Percentiles rank a stretch among this genome's conserved stretches.
Evolutionary conservation across 177 flowering plant genomes (phyloP).

Genomic region (Telopea speciosissima): DNA sequence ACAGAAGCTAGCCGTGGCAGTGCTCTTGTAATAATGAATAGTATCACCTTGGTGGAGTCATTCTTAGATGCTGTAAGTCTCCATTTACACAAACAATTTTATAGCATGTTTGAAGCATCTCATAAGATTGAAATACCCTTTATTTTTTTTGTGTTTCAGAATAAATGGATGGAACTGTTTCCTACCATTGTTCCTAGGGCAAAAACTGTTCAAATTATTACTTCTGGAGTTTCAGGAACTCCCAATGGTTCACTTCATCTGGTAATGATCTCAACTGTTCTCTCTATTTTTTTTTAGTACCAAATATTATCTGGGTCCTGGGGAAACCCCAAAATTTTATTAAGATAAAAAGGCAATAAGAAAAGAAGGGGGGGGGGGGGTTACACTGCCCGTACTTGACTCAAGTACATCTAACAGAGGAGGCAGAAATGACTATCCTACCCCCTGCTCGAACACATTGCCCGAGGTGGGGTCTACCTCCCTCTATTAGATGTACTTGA

Average conservation of each 20-base stretch:
- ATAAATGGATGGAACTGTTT: constrained; percentile 87
- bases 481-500: too few species aligned
- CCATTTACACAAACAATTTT: background rate
- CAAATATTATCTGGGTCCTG: too few species aligned
- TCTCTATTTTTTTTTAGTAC: too few species aligned
- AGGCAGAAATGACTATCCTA: too few species aligned
- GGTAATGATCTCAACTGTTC: constrained; percentile 29
- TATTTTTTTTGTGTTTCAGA: constrained; percentile 35
- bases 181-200: constrained; percentile 78
- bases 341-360: too few species aligned
- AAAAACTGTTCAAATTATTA: constrained; percentile 64
- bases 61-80: constrained; percentile 85
- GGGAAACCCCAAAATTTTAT: too few species aligned
- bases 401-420: too few species aligned
- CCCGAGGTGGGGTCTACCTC: too few species aligned
- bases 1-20: constrained; percentile 64
- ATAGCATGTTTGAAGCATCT: background rate
- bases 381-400: too few species aligned
- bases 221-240: constrained; percentile 53
- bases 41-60: constrained; percentile 75
- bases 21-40: constrained; percentile 82
- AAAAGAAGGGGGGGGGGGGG: too few species aligned
- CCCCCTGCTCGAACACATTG: too few species aligned
- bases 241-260: constrained; percentile 69
- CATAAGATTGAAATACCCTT: too few species aligned